Percentiles rank a stretch among this genome's conserved stretches.
phyloP scores from a whole-genome alignment of 441 rosid genomes.

The Sinapis alba region DNA sequence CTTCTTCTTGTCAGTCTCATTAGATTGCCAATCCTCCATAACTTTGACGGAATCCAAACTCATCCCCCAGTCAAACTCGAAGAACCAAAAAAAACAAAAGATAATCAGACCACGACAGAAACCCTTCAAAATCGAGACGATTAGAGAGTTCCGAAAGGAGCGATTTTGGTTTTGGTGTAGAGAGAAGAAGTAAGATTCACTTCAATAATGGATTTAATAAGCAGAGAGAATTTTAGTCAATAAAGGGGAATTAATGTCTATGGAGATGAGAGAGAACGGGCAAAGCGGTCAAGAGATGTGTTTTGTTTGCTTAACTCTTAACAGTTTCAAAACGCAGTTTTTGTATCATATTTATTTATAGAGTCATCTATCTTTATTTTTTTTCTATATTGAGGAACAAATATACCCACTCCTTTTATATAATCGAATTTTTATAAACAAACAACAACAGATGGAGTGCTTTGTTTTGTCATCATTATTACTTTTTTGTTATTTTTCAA shows the following conservation, averaged over 20 bases:
- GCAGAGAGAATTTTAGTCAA: slow-evolving; percentile 39
- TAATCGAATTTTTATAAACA: not conserved
- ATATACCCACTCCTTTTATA: not conserved
- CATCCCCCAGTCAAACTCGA: no score
- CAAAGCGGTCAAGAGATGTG: slow-evolving; percentile 26
- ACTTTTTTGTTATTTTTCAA: not conserved
- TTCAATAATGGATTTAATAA: not conserved
- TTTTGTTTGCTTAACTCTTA: slow-evolving; percentile 33
- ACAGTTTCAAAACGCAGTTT: slow-evolving; percentile 34
- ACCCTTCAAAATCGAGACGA: not conserved
- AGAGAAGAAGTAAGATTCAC: slow-evolving; percentile 22
- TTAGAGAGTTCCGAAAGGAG: not conserved
- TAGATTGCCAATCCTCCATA: slow-evolving; percentile 27
- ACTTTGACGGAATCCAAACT: slow-evolving; percentile 35
- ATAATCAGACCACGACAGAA: slow-evolving; percentile 14
- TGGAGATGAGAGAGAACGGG: slow-evolving; percentile 24
- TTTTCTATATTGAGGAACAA: not conserved
- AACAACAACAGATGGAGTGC: not conserved
- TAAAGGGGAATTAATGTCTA: slow-evolving; percentile 38
- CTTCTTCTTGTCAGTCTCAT: slow-evolving; percentile 43
- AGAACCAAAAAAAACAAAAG: not conserved
- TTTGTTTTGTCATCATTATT: not conserved
- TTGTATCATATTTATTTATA: not conserved
- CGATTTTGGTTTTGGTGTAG: not conserved
- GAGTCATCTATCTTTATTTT: not conserved